Percentiles rank a stretch among this genome's conserved stretches.
These are phyloP conservation scores for Colletotrichum sp. DNA, from an alignment of 2,329 filamentous ascomycete genomes.

Conservation along the genomic window DNA sequence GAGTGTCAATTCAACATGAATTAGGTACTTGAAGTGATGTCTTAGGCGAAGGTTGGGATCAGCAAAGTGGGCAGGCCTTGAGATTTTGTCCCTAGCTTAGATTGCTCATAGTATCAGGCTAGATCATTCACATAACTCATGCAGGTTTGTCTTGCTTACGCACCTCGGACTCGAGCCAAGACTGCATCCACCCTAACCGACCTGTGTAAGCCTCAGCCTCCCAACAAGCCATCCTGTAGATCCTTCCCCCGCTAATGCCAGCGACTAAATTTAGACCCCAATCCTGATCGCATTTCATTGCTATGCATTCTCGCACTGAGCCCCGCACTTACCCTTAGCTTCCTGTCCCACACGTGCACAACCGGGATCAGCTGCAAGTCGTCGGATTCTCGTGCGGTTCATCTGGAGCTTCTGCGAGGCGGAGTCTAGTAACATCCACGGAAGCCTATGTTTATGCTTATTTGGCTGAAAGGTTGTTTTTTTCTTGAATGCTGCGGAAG, in stretches of 20 bases:
- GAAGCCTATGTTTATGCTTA: not conserved
- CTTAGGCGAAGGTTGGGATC: not conserved
- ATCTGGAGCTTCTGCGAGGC: not conserved
- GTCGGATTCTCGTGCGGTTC: not conserved
- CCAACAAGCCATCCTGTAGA: not conserved
- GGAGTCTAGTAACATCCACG: not conserved
- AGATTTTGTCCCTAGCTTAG: not conserved
- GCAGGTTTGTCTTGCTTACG: not conserved
- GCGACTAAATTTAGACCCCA: not conserved
- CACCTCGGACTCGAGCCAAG: not conserved
- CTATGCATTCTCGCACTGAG: not conserved
- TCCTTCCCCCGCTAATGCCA: not conserved
- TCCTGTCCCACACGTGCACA: not conserved
- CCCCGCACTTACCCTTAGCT: not conserved
- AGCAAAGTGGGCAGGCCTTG: not conserved
- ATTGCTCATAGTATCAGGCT: not conserved
- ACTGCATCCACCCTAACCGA: not conserved
- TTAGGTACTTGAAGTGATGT: not conserved
- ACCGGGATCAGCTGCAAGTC: not conserved
- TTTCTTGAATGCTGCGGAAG: not conserved
- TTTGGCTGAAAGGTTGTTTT: not conserved
- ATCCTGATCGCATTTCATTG: not conserved
- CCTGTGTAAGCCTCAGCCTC: not conserved
- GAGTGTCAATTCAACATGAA: not conserved
- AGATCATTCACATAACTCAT: not conserved